Evolutionary conservation across 371 early-diverging fungal species (phyloP).

Genomic region (Mucor lusitanicus): DNA sequence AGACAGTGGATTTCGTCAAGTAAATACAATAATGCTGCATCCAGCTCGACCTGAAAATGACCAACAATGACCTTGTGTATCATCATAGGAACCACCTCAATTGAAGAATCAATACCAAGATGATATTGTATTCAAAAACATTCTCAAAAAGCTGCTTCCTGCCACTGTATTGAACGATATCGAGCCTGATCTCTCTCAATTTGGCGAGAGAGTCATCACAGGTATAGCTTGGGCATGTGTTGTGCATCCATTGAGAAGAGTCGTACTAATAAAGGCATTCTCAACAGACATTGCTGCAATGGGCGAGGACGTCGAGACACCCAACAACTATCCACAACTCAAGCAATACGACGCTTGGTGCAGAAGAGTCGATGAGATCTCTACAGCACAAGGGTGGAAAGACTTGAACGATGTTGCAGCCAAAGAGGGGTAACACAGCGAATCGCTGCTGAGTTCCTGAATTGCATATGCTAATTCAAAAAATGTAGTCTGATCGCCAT

Average conservation of each 20-base stretch:
- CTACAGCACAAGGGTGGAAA: conserved; percentile 62
- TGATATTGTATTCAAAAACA: conserved; percentile 52
- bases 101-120: conserved; percentile 57
- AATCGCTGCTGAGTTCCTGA: not conserved
- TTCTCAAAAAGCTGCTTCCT: conserved; percentile 55
- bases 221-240: conserved; percentile 23
- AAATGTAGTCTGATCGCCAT: conserved; percentile 55
- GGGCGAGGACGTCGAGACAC: conserved; percentile 43
- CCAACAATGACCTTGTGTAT: not conserved
- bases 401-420: conserved; percentile 59
- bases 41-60: not conserved
- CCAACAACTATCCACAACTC: conserved; percentile 59
- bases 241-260: not conserved
- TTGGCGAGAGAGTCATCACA: conserved; percentile 47
- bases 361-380: conserved; percentile 62
- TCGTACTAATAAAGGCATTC: not conserved
- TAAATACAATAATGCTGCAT: not conserved
- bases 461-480: not conserved
- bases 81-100: conserved; percentile 48
- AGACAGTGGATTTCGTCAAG: conserved; percentile 41
- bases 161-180: conserved; percentile 37
- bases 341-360: conserved; percentile 73
- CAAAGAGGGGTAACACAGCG: conserved; percentile 49
- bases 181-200: conserved; percentile 46
- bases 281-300: conserved; percentile 29